These are phyloP conservation scores for Immersiella caudata DNA, from an alignment of 495 filamentous ascomycete genomes.

Conservation along the genomic window DNA sequence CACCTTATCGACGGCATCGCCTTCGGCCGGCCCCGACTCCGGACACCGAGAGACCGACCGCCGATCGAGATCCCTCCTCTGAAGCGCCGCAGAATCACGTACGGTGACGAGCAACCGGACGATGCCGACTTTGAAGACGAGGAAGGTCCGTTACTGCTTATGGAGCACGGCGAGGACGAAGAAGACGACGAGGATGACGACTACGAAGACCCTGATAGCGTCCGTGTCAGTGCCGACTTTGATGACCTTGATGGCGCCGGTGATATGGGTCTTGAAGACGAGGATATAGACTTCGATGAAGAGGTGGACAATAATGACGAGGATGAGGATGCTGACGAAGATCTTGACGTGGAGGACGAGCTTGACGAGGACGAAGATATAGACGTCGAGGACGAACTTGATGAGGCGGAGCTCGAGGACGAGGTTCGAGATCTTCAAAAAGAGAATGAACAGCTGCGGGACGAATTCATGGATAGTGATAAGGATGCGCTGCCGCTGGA, in stretches of 20 bases:
- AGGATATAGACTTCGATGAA: conserved; percentile 35
- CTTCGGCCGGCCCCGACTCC: conserved; percentile 76
- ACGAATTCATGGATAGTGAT: neutral
- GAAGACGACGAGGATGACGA: conserved; percentile 15
- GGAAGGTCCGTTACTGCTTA: conserved; percentile 39
- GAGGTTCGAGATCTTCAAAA: conserved; percentile 27
- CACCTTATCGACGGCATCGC: conserved; percentile 88
- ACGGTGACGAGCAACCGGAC: conserved; percentile 40
- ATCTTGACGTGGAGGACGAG: conserved; percentile 28
- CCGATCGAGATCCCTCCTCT: conserved; percentile 72
- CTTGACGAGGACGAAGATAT: conserved; percentile 29
- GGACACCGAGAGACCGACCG: conserved; percentile 63
- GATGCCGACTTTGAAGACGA: conserved; percentile 23
- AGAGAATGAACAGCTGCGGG: conserved; percentile 20
- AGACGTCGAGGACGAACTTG: conserved; percentile 24
- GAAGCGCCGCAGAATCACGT: conserved; percentile 65
- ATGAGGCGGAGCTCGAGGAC: conserved; percentile 30
- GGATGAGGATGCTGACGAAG: too few species aligned
- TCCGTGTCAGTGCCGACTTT: conserved; percentile 22
- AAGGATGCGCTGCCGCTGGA: neutral
- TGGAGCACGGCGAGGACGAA: conserved; percentile 45
- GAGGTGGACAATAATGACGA: conserved; percentile 27
- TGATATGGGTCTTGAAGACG: conserved; percentile 24
- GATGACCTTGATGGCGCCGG: conserved; percentile 25
- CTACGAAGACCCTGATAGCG: too few species aligned